These are phyloP conservation scores for Allantophomopsis cytisporea DNA, from an alignment of 2,329 filamentous ascomycete species.

Conservation along the genomic window DNA sequence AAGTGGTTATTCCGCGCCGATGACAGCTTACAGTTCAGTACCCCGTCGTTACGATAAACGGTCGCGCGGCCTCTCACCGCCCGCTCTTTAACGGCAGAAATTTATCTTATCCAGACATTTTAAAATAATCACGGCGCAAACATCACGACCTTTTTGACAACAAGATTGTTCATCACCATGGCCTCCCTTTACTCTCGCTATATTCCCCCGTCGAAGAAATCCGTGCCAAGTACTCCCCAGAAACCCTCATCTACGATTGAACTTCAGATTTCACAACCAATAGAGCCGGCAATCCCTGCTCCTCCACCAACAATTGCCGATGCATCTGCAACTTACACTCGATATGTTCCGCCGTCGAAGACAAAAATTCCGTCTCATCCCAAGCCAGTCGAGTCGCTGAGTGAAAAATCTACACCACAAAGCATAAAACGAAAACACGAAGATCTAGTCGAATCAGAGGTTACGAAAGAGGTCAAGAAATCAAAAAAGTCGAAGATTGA, in stretches of 20 bases:
- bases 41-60: no score
- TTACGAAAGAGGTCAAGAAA: constrained; percentile 6
- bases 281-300: no score
- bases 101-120: no score
- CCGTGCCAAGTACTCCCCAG: neutral
- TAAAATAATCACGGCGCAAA: no score
- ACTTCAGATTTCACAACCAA: neutral
- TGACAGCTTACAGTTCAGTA: no score
- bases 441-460: constrained; percentile 3
- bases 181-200: constrained; percentile 13
- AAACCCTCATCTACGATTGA: constrained; percentile 1
- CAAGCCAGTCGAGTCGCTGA: neutral
- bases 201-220: constrained; percentile 13
- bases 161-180: no score
- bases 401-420: neutral
- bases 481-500: constrained; percentile 4
- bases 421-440: constrained; percentile 6
- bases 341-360: constrained; percentile 16
- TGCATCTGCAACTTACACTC: constrained; percentile 16
- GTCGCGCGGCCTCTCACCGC: no score
- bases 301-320: constrained; percentile 7
- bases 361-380: constrained; percentile 1
- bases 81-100: no score
- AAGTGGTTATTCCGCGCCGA: no score
- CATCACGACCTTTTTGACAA: no score